Conservation (phyloP, 345 rosid species). For the Angophora floribunda region DNA sequence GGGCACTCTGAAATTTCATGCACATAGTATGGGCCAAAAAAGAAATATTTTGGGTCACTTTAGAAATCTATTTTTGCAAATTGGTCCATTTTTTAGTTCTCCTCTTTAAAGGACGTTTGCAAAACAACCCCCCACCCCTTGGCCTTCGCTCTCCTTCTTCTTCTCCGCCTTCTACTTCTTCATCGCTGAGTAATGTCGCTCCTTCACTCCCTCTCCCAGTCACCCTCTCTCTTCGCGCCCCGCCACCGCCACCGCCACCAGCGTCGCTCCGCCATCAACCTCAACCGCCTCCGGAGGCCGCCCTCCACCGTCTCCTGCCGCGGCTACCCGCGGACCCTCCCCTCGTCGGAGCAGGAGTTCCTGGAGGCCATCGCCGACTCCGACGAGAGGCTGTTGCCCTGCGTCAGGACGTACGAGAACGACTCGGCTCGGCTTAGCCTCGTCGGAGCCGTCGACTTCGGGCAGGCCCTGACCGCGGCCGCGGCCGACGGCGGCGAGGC, state of each 20-base stretch:
- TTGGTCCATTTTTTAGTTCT: not conserved
- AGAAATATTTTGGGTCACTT: not conserved
- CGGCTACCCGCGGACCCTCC: conserved; percentile 13
- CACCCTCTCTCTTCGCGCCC: not conserved
- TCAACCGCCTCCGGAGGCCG: not conserved
- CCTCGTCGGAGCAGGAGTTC: conserved; percentile 40
- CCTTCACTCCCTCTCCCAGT: not conserved
- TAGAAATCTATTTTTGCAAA: not conserved
- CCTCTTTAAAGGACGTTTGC: not conserved
- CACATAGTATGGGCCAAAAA: not conserved
- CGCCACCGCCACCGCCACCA: not conserved
- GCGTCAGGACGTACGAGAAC: conserved; percentile 76
- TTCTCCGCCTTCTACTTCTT: fast-evolving
- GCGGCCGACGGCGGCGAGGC: conserved; percentile 90
- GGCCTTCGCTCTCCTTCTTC: not conserved
- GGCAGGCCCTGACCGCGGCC: conserved; percentile 82
- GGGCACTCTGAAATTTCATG: not conserved
- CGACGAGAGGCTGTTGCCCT: conserved; percentile 40
- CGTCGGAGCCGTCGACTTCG: conserved; percentile 65
- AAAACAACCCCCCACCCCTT: not conserved
- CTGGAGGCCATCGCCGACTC: conserved; percentile 59
- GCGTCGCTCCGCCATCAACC: not conserved
- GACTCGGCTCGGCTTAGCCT: conserved; percentile 58
- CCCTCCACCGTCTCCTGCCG: conserved; percentile 10
- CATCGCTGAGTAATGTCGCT: not conserved